Conservation (phyloP, 164 flowering plant species). For the Dillenia suffruticosa region DNA sequence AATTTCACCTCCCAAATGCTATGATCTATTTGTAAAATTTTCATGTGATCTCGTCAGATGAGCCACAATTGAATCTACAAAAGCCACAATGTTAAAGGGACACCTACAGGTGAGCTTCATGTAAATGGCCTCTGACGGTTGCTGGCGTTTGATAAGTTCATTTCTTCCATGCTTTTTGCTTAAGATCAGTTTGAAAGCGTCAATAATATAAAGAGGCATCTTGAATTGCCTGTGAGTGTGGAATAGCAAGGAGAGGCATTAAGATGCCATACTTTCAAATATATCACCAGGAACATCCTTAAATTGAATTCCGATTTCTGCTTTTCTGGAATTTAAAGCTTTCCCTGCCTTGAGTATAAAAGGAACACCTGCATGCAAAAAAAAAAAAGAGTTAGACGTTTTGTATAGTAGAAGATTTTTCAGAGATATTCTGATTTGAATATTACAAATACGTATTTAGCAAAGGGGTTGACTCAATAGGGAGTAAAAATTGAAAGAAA, state of each 20-base stretch:
- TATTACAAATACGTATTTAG: no score
- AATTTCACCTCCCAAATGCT: no score
- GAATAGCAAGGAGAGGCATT: not conserved
- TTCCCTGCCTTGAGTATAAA: conserved; percentile 93
- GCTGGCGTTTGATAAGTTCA: conserved; percentile 91
- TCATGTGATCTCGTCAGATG: no score
- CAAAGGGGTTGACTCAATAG: no score
- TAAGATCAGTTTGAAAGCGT: no score
- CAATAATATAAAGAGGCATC: no score
- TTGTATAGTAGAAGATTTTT: no score
- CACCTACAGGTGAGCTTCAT: conserved; percentile 90
- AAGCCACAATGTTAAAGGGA: not conserved
- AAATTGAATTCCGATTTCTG: conserved; percentile 93
- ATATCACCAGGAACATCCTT: conserved; percentile 99
- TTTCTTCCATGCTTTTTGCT: conserved; percentile 94
- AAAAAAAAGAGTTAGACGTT: no score
- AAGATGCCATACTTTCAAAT: conserved; percentile 59
- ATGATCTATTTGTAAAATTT: no score
- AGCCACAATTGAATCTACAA: no score
- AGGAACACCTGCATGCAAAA: conserved; percentile 69
- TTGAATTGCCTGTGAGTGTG: no score
- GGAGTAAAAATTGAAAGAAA: not conserved
- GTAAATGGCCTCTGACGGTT: conserved; percentile 93
- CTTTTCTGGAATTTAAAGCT: conserved; percentile 89
- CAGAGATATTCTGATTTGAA: no score